Conservation (phyloP, 805 yeast species). For the Monosporozyma aerobia region DNA sequence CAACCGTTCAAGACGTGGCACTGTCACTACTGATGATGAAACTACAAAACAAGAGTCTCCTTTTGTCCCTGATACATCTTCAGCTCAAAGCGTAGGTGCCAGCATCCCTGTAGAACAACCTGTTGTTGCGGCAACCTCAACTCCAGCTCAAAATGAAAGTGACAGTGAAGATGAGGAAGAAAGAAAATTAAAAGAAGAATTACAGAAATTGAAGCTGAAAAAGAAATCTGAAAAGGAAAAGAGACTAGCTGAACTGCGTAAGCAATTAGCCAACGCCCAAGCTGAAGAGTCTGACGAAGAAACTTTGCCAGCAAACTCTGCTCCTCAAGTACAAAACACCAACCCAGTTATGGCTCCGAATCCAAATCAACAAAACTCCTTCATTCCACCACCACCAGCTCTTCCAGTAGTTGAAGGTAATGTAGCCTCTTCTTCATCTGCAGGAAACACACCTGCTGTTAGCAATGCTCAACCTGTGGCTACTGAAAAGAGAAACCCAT, state of each 20-base stretch:
- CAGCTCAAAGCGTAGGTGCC: background rate
- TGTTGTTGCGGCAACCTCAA: background rate
- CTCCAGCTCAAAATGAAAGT: background rate
- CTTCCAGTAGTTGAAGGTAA: background rate
- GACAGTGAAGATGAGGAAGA: constrained; percentile 44
- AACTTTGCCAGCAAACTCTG: constrained; percentile 1
- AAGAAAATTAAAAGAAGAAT: constrained; percentile 32
- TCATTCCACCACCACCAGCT: background rate
- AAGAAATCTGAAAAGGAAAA: constrained; percentile 54
- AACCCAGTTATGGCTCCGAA: background rate
- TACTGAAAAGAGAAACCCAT: constrained; percentile 37
- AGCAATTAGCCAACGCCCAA: constrained; percentile 48
- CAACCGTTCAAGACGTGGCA: constrained; percentile 2
- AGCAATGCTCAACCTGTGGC: background rate
- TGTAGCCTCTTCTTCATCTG: background rate
- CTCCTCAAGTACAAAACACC: background rate
- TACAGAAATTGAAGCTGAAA: constrained; percentile 37
- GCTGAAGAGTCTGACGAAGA: constrained; percentile 32
- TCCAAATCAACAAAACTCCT: background rate
- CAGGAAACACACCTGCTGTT: background rate
- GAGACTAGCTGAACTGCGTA: constrained; percentile 46
- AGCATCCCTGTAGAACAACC: background rate
- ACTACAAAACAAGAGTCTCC: background rate
- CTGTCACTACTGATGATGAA: background rate
- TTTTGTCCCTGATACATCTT: constrained; percentile 2